Percentiles rank a stretch among this genome's conserved stretches.
Evolutionary conservation across 2,329 filamentous ascomycete genomes (phyloP).

Genomic region (Drechslerella stenobrocha): DNA sequence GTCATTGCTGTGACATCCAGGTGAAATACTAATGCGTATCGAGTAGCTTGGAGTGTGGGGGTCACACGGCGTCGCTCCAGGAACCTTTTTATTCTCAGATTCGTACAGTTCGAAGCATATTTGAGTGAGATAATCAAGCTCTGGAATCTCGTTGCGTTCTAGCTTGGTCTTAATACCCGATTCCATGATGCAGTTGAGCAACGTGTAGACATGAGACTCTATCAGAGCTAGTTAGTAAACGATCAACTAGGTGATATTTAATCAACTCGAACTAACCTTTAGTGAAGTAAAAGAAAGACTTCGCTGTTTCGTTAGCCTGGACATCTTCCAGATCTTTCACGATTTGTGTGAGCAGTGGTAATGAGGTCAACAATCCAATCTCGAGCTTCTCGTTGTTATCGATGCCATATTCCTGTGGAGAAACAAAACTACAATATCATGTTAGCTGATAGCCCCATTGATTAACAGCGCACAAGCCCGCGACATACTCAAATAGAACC

Average conservation of each 20-base stretch:
- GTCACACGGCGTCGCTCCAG: conserved; percentile 59
- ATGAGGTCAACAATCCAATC: conserved; percentile 88
- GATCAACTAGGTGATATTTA: not conserved
- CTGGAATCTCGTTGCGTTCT: conserved; percentile 88
- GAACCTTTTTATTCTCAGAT: conserved; percentile 69
- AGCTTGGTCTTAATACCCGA: conserved; percentile 98
- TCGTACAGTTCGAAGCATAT: conserved; percentile 99
- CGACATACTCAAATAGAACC: conserved; percentile 74
- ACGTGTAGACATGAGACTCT: conserved; percentile 96
- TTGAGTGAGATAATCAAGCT: conserved; percentile 94
- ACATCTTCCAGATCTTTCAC: conserved; percentile 96
- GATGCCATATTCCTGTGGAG: conserved; percentile 97
- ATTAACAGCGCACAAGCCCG: not conserved
- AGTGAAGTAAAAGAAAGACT: conserved; percentile 98
- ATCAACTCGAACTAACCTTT: conserved; percentile 60
- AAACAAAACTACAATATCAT: conserved; percentile 68
- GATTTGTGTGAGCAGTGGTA: conserved; percentile 93
- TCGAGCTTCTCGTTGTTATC: conserved; percentile 96
- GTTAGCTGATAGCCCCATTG: not conserved
- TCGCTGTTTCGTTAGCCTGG: conserved; percentile 89
- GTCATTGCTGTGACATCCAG: conserved; percentile 94
- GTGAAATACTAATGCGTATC: conserved; percentile 93
- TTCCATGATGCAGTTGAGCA: conserved; percentile 96
- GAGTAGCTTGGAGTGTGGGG: conserved; percentile 84
- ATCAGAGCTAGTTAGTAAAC: conserved; percentile 4